These are phyloP conservation scores for Pseudonectria buxi DNA, from an alignment of 2,329 filamentous ascomycete species.

Conservation along the genomic window DNA sequence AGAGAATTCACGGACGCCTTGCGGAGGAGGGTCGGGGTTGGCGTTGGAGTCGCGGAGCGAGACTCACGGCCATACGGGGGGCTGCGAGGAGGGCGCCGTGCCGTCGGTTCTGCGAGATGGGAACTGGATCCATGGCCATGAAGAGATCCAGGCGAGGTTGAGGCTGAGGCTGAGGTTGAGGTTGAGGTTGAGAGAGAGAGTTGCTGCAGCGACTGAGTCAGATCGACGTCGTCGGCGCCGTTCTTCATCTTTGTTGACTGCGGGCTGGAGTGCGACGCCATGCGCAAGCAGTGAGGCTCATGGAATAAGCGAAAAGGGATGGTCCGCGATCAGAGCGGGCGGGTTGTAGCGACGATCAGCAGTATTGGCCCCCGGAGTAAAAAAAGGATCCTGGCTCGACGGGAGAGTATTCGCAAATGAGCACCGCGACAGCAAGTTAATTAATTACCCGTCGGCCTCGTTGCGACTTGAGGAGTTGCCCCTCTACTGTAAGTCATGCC, in stretches of 20 bases:
- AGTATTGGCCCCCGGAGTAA: no score
- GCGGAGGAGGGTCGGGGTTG: conserved; percentile 45
- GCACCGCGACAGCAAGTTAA: no score
- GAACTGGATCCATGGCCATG: conserved; percentile 17
- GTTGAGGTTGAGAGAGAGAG: conserved; percentile 36
- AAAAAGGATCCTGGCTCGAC: conserved; percentile 8
- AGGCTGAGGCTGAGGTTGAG: conserved; percentile 20
- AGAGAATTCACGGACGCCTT: conserved; percentile 54
- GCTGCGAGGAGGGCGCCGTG: conserved; percentile 33
- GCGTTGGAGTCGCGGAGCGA: conserved; percentile 41
- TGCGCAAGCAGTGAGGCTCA: conserved; percentile 14
- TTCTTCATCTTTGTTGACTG: conserved; percentile 25
- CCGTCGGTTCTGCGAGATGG: conserved; percentile 29
- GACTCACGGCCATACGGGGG: conserved; percentile 37
- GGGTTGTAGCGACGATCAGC: conserved; percentile 7
- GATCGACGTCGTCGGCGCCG: conserved; percentile 25
- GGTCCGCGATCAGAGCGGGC: conserved; percentile 4
- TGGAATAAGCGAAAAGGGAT: conserved; percentile 7
- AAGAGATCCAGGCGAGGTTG: conserved; percentile 19
- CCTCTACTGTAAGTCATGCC: no score
- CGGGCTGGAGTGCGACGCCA: conserved; percentile 26
- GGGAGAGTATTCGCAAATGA: no score
- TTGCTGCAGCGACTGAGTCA: conserved; percentile 37
- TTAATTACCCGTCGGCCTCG: no score
- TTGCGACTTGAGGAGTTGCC: no score